Evolutionary conservation across 2,329 filamentous ascomycete genomes (phyloP), one percentile per base, ranked within the genome.

Genomic region (Alternaria sp.): DNA sequence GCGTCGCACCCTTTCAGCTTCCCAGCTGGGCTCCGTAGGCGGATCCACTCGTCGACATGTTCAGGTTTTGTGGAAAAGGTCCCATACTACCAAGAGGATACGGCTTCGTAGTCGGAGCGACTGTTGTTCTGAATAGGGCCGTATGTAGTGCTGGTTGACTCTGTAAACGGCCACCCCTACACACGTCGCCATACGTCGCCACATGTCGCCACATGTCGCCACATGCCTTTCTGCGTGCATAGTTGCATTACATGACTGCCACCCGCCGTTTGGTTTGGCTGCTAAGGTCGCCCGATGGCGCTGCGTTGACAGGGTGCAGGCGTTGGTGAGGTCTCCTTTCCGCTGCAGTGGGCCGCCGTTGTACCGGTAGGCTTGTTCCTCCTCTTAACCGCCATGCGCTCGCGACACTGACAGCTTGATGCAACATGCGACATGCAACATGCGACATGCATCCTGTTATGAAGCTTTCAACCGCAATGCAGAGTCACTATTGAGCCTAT

Each of bases 1-100:
- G 59, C 61, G 63, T 60, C 62, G 62, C 62, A 51, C 51, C 36
- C 21, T 36, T 55, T 33, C 45, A 51, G 21, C 7, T n/a, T 37
- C 17, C 17, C 17, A 17, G 17, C 17, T 17, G 17, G 17, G 34
- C 40, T 49, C 41, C 46, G 39, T 36, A 46, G 37, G 29, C 48
- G 40, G 50, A 49, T 48, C 58, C 59, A 61, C 59, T 40, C 37
- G 7, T 17, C 23, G 33, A 45, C 51, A 58, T 54, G 39, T 36
- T 50, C 44, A 45, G 7, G 37, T 42, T 42, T 48, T 42, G 50
- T 42, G 13, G 14, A 42, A 37, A 51, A 44, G 24, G 55, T 54
- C 55, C 37, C 36, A 37, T 24, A 28, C 51, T 31, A 26, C 44
- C 31, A n/a, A 26, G 17, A 23, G 21, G 34, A 39, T 28, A 46